Base-by-base conservation (phyloP, 371 early-diverging fungal genomes). In the Apophysomyces elegans region DNA sequence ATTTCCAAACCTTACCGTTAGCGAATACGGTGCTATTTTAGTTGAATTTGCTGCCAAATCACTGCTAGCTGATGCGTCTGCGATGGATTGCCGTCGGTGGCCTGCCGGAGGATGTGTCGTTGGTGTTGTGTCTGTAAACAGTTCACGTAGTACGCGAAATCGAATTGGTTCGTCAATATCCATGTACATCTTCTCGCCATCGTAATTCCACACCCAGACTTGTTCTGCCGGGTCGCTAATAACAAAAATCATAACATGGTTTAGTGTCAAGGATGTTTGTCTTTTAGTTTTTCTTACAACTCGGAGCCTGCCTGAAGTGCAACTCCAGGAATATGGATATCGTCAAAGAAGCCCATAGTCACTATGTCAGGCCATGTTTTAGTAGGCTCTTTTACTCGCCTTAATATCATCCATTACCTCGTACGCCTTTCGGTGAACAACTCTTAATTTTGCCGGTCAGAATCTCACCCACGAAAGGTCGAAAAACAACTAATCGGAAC, bases 271-370 rank as follows among this genome's bases (percentile, higher is more conserved):
- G 2, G 0, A 41, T 1, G 1, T 41, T 18, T 16, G 46, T 5
- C 5, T 0, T 4, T 4, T 5, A 4, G 4, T 4, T 50, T 50
- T 50, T n/a, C 68, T 75, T 81, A 85, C 87, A 90, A 95, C 56
- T 84, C 86, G 12, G 88, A 81, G 46, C 84, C 86, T 1, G 70
- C 64, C 50, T 90, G 91, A 66, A 92, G 79, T 46, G 85, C 79
- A 37, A 74, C 74, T 8, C 86, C 80, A 1, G 96, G 94, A 43
- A 97, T 91, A 56, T 79, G 71, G 14, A 97, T 94, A 76, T 97
- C 97, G 74, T 95, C 94, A 74, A 97, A 97, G 67, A 96, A 97
- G 12, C 90, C 92, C 75, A 96, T 73, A 0, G 95, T 86, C 5
- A 95, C 94, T 89, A 62, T 16, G 59, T n/a, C 37, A 7, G 47